These are phyloP conservation scores for Auricularia cornea DNA, from an alignment of 768 basidiomycete genomes.

Conservation along the genomic window DNA sequence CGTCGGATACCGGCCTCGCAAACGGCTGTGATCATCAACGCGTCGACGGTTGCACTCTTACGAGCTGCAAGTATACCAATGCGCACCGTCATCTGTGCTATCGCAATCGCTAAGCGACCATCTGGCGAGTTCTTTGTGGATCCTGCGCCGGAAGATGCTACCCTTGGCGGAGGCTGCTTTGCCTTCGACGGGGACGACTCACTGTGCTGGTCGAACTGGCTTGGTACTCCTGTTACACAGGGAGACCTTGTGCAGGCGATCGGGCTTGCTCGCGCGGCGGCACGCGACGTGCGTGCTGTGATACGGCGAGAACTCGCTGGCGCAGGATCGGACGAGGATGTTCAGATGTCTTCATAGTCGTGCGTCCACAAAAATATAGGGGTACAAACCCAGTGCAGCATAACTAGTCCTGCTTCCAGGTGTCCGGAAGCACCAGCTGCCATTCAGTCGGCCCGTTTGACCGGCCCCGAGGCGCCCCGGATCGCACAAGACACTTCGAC, in stretches of 20 bases:
- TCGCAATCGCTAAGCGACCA: conserved; percentile 40
- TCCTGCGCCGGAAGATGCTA: conserved; percentile 37
- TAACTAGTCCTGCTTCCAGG: no score
- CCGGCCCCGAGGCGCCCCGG: no score
- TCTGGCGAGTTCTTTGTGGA: conserved; percentile 37
- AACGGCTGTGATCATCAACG: conserved; percentile 61
- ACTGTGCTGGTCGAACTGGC: not conserved
- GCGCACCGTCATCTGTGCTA: conserved; percentile 66
- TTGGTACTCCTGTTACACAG: not conserved
- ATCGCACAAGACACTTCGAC: no score
- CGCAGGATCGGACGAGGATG: not conserved
- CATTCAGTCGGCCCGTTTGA: no score
- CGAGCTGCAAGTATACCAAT: conserved; percentile 65
- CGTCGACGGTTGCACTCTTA: conserved; percentile 57
- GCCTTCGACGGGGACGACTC: conserved; percentile 36
- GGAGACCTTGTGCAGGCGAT: not conserved
- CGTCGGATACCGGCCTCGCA: conserved; percentile 29
- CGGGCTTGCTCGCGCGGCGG: not conserved
- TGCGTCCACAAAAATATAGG: no score
- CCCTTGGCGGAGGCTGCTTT: conserved; percentile 53
- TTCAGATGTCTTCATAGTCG: not conserved
- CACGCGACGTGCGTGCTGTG: not conserved
- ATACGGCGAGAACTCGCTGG: not conserved
- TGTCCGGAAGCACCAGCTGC: no score
- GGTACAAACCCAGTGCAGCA: no score